These are phyloP conservation scores for Heliosperma pusillum DNA, from an alignment of 148 eudicot species.

Conservation along the genomic window DNA sequence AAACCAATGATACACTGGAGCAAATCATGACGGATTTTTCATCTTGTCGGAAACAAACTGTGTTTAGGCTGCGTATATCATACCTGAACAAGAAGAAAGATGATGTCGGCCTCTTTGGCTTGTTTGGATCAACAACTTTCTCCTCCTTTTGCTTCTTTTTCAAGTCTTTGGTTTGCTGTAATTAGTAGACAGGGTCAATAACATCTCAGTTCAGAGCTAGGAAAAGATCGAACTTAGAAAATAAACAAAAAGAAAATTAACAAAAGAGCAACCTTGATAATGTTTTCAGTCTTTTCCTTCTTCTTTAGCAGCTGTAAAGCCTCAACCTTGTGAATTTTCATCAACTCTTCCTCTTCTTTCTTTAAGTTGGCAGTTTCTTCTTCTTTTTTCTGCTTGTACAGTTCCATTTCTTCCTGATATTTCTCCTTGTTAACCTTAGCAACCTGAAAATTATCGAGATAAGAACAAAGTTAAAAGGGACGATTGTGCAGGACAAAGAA, in stretches of 20 bases:
- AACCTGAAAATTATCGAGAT: not conserved
- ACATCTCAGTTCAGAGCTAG: not conserved
- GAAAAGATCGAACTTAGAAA: not conserved
- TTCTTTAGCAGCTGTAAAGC: slow-evolving; percentile 85
- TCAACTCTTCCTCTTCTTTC: slow-evolving; percentile 70
- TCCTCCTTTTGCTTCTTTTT: slow-evolving; percentile 59
- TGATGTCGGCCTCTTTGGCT: slow-evolving; percentile 84
- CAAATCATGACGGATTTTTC: no score
- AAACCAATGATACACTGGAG: no score
- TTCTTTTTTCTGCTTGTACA: slow-evolving; percentile 78
- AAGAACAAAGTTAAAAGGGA: not conserved
- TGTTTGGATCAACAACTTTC: slow-evolving; percentile 73
- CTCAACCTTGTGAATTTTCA: slow-evolving; percentile 84
- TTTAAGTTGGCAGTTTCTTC: slow-evolving; percentile 61
- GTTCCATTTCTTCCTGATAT: slow-evolving; percentile 56
- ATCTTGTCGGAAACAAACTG: no score
- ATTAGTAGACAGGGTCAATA: not conserved
- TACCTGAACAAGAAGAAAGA: slow-evolving; percentile 73
- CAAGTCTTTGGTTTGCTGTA: slow-evolving; percentile 72
- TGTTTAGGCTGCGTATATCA: no score
- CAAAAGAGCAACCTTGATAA: slow-evolving; percentile 58
- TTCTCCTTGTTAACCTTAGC: slow-evolving; percentile 8
- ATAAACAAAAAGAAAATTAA: not conserved
- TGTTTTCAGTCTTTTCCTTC: slow-evolving; percentile 79
- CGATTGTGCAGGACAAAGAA: not conserved